phyloP scores from a whole-genome alignment of 345 rosid genomes.

The Gossypium raimondii region DNA sequence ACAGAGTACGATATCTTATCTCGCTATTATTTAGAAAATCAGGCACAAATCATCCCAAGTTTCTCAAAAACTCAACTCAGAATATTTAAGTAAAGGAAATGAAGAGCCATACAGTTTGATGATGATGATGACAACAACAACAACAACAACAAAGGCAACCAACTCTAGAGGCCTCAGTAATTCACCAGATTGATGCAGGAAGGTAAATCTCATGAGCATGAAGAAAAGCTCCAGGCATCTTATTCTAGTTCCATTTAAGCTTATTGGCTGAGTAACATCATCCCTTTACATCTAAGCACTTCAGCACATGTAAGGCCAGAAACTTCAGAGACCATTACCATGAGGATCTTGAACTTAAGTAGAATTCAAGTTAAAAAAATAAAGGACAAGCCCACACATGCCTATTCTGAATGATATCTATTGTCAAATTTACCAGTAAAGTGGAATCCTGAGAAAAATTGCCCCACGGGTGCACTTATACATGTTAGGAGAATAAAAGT shows the following conservation, averaged over 20 bases:
- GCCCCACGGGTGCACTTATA: background rate
- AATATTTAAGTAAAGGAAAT: background rate
- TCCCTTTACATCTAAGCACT: background rate
- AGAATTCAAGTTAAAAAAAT: background rate
- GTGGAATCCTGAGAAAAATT: background rate
- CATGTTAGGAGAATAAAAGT: slow-evolving; percentile 1
- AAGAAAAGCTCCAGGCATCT: background rate
- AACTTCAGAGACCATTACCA: background rate
- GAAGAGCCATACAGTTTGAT: background rate
- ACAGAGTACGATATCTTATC: background rate
- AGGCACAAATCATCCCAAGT: background rate
- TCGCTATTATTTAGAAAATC: background rate
- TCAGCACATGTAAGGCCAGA: background rate
- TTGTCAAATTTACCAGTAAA: background rate
- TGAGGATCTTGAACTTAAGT: background rate
- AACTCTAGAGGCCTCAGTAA: background rate
- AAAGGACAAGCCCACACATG: background rate
- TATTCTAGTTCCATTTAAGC: background rate
- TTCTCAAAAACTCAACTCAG: background rate
- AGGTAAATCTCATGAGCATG: background rate
- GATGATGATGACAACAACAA: too few relatives aligned
- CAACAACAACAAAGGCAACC: background rate
- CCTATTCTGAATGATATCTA: background rate
- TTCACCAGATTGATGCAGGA: background rate
- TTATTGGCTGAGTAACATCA: background rate